phyloP scores from a whole-genome alignment of 257 asterid genomes.

The Solanum chilense region DNA sequence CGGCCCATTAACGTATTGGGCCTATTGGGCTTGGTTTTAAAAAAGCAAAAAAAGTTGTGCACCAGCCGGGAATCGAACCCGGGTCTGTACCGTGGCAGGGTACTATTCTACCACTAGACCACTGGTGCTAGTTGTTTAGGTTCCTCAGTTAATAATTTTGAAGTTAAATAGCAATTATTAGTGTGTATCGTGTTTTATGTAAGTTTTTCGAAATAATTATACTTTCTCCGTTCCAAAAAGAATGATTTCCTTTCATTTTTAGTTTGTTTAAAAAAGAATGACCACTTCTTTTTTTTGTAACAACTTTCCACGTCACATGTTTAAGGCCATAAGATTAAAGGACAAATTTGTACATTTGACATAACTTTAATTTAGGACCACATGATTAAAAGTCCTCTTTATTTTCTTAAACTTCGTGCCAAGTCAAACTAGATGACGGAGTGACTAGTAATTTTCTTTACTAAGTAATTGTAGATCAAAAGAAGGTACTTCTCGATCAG shows the following conservation, averaged over 20 bases:
- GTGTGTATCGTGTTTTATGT: background rate
- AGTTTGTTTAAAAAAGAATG: too few relatives aligned
- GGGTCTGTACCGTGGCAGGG: slow-evolving; percentile 93
- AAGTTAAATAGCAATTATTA: background rate
- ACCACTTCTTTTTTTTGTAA: too few relatives aligned
- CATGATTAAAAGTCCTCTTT: too few relatives aligned
- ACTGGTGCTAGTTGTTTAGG: slow-evolving; percentile 30
- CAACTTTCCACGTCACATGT: too few relatives aligned
- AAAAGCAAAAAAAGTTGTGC: background rate
- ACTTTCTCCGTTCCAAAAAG: too few relatives aligned
- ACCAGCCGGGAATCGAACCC: slow-evolving; percentile 92
- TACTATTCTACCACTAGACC: slow-evolving; percentile 94
- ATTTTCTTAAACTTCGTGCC: too few relatives aligned
- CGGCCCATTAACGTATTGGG: background rate
- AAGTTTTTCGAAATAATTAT: background rate
- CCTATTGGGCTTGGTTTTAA: background rate
- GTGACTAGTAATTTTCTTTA: background rate
- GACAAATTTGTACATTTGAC: too few relatives aligned
- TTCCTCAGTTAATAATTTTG: background rate
- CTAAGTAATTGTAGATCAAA: too few relatives aligned
- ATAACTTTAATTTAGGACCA: too few relatives aligned
- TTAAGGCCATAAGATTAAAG: too few relatives aligned
- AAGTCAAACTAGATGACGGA: too few relatives aligned
- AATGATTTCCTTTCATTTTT: too few relatives aligned
- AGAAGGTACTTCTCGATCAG: background rate